Evolutionary conservation across 306 rosid species (phyloP).

Genomic region (Trifolium repens): DNA sequence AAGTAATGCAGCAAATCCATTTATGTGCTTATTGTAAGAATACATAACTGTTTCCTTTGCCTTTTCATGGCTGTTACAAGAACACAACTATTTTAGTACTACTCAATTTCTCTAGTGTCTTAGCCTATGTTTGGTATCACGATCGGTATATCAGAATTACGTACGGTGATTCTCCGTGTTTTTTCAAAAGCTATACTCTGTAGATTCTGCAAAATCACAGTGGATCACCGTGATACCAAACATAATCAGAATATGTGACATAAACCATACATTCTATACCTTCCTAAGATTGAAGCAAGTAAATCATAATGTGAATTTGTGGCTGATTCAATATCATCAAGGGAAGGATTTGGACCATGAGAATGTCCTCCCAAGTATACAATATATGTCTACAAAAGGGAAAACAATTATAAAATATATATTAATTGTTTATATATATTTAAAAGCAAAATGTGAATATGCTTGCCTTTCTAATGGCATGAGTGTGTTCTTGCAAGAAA

Average conservation of each 20-base stretch:
- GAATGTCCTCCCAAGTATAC: constrained; percentile 53
- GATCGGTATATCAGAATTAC: too few species aligned
- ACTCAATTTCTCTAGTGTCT: neutral
- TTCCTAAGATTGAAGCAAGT: constrained; percentile 49
- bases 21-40: constrained; percentile 64
- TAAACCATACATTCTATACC: constrained; percentile 15
- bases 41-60: constrained; percentile 51
- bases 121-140: too few species aligned
- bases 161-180: too few species aligned
- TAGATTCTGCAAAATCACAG: too few species aligned
- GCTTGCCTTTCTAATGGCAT: constrained; percentile 46
- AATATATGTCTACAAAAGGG: constrained; percentile 42
- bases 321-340: constrained; percentile 41
- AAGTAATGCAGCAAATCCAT: constrained; percentile 88
- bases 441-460: neutral
- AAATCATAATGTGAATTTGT: constrained; percentile 46
- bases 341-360: constrained; percentile 48
- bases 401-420: neutral
- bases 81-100: neutral
- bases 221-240: too few species aligned
- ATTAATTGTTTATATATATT: neutral
- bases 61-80: constrained; percentile 28
- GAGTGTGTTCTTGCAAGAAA: constrained; percentile 18
- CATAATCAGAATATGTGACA: neutral
- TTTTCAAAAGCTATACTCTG: too few species aligned